Conservation (phyloP, 768 basidiomycete genomes). For the Coprinopsis cinerea region DNA sequence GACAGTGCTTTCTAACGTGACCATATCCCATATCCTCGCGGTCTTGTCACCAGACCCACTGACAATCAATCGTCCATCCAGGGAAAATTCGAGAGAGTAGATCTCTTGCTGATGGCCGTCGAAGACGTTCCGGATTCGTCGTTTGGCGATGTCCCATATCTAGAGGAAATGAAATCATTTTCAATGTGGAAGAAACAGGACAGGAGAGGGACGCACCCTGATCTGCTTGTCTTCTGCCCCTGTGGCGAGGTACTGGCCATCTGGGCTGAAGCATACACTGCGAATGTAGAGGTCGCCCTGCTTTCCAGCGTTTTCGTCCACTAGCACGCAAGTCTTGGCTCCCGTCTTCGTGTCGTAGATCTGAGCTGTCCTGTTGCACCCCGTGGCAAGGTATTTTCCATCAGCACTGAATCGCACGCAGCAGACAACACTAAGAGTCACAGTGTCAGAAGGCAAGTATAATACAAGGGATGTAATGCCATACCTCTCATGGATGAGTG, state of each 20-base stretch:
- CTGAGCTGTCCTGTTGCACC: slow-evolving; percentile 90
- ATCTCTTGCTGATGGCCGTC: slow-evolving; percentile 88
- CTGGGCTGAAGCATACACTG: slow-evolving; percentile 87
- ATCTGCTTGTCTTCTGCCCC: slow-evolving; percentile 91
- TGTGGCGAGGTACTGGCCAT: slow-evolving; percentile 85
- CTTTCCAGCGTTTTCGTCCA: slow-evolving; percentile 69
- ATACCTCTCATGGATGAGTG: slow-evolving; percentile 79
- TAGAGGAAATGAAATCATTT: slow-evolving; percentile 21
- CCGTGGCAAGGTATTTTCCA: slow-evolving; percentile 86
- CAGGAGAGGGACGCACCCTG: slow-evolving; percentile 44
- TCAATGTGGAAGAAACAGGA: slow-evolving; percentile 15
- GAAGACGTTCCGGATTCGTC: slow-evolving; percentile 68
- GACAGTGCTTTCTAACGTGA: slow-evolving; percentile 25
- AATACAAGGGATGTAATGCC: slow-evolving; percentile 16
- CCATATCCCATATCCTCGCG: slow-evolving; percentile 36
- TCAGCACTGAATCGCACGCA: slow-evolving; percentile 94
- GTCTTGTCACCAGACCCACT: slow-evolving; percentile 72
- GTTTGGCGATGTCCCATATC: slow-evolving; percentile 86
- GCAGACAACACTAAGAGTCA: slow-evolving; percentile 52
- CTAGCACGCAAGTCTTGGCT: slow-evolving; percentile 69
- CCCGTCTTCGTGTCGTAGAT: slow-evolving; percentile 94
- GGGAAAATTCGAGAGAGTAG: slow-evolving; percentile 85
- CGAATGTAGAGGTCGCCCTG: slow-evolving; percentile 86
- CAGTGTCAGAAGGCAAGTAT: not conserved
- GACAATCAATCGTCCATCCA: slow-evolving; percentile 76